Evolutionary conservation across 495 filamentous ascomycete species (phyloP), one percentile per base, ranked within the genome.

Genomic region (Xylaria intraflava): DNA sequence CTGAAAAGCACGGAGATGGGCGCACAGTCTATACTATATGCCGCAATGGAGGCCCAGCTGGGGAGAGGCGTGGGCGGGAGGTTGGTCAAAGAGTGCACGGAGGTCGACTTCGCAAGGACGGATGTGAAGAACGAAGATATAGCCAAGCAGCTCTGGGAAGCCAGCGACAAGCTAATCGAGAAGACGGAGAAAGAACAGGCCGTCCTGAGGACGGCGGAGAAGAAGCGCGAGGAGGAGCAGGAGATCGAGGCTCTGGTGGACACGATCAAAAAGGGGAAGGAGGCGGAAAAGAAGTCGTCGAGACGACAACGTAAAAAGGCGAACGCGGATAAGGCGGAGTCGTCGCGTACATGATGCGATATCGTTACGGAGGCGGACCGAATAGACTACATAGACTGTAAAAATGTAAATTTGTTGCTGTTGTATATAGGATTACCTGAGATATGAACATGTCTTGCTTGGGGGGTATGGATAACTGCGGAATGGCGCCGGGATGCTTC

Each of bases 41-140:
- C 90, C 3, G 83, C 83, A 2, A 91, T 96, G 89, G 91, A 95
- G 27, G 81, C 76, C 24, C 72, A 74, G 12, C 77, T 85, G 35
- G 80, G 76, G 5, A 77, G 79, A 39, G 86, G 79, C 3, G 57
- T 67, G 16, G 86, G 83, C 1, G 90, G 88, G 24, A 81, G 79
- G 33, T 64, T 92, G 59, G 72, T 97, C 57, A 96, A 95, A 72
- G 93, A 99, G 68, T 96, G 92, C 62, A 80, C 78, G 46, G 82
- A 88, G 69, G 74, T 89, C 19, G 78, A 82, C 61, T 86, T 77
- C 59, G 78, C 82, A 51, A 74, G 86, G 56, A 70, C 66, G n/a
- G 88, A 94, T 61, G 75, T 97, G n/a, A 75, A 75, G 45, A 84
- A 94, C 64, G 88, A 93, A 58, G 78, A 77, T 42, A 67, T 85